Evolutionary conservation across 176 grass and related monocot species (phyloP), one percentile per base, ranked within the genome.

Genomic region (Luzula sylvatica): DNA sequence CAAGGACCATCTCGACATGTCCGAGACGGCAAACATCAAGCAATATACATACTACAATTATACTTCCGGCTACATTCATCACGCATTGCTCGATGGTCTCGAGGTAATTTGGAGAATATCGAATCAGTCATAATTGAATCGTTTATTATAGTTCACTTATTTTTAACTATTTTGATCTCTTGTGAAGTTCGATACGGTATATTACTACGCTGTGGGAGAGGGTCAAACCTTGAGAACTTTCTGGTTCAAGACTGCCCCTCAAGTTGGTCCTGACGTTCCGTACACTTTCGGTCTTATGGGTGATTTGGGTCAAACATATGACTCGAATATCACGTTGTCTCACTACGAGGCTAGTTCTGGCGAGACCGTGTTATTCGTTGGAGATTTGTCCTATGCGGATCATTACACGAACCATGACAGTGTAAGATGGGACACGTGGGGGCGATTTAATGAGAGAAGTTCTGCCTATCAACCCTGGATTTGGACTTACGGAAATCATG

Each of bases 61-160:
- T 66, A 93, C 87, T 0, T 93, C 87, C 11, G 87, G 87, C 0
- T 93, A 82, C 73, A 93, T 93, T 61, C 87, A 93, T 65, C 81
- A 86, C 41, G 77, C 73, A 68, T 48, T 40, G 1, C 69, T 93
- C 30, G 35, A 2, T 11, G 20, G 49, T 20, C 78, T 93, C 42
- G 15, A 74, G 84, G 83, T 78, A 26, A 3, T 35, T 43, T n/a
- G n/a, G n/a, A n/a, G n/a, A n/a, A n/a, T n/a, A n/a, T n/a, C n/a
- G n/a, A n/a, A n/a, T n/a, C n/a, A n/a, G n/a, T n/a, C n/a, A n/a
- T n/a, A n/a, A n/a, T n/a, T n/a, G n/a, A n/a, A n/a, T n/a, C n/a
- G n/a, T n/a, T n/a, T n/a, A n/a, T n/a, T n/a, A n/a, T n/a, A n/a
- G n/a, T n/a, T n/a, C n/a, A n/a, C n/a, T n/a, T n/a, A n/a, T n/a